Percentiles rank a stretch among this genome's conserved stretches.
Evolutionary conservation across 768 basidiomycete genomes (phyloP).

Genomic region (Boletus eberwhitei): DNA sequence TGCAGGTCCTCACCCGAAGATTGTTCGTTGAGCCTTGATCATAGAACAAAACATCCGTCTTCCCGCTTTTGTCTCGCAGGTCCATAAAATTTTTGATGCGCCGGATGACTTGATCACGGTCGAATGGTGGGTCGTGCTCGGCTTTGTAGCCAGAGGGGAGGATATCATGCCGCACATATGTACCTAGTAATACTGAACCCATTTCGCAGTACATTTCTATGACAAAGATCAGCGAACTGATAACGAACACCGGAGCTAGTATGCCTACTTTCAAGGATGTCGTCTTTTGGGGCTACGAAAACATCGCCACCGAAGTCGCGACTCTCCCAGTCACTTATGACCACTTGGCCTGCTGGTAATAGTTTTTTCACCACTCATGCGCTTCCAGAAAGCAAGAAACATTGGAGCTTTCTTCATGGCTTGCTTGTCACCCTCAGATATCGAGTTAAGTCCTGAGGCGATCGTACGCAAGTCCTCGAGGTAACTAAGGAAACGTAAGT

Average conservation of each 20-base stretch:
- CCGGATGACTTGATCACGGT: background rate
- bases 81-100: slow-evolving; percentile 6
- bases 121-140: background rate
- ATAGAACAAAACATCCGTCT: background rate
- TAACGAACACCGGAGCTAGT: background rate
- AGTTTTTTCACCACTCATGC: background rate
- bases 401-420: slow-evolving; percentile 5
- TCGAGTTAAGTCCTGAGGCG: slow-evolving; percentile 8
- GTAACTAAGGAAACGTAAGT: slow-evolving; percentile 7
- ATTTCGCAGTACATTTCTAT: slow-evolving; percentile 11
- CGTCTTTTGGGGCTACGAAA: slow-evolving; percentile 6
- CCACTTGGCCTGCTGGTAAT: slow-evolving; percentile 1
- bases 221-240: background rate
- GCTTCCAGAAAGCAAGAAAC: slow-evolving; percentile 3
- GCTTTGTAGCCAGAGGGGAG: background rate
- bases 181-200: slow-evolving; percentile 11
- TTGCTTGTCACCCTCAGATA: slow-evolving; percentile 6
- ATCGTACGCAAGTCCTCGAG: slow-evolving; percentile 10
- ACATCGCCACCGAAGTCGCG: slow-evolving; percentile 2
- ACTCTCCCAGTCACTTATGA: slow-evolving; percentile 11
- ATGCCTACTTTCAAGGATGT: slow-evolving; percentile 6
- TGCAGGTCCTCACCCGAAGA: slow-evolving; percentile 1
- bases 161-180: slow-evolving; percentile 3
- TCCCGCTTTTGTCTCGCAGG: slow-evolving; percentile 3
- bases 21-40: background rate